Evolutionary conservation across 1,284 basidiomycete genomes (phyloP), one percentile per base, ranked within the genome.

Genomic region (Puccinia brachypodii): DNA sequence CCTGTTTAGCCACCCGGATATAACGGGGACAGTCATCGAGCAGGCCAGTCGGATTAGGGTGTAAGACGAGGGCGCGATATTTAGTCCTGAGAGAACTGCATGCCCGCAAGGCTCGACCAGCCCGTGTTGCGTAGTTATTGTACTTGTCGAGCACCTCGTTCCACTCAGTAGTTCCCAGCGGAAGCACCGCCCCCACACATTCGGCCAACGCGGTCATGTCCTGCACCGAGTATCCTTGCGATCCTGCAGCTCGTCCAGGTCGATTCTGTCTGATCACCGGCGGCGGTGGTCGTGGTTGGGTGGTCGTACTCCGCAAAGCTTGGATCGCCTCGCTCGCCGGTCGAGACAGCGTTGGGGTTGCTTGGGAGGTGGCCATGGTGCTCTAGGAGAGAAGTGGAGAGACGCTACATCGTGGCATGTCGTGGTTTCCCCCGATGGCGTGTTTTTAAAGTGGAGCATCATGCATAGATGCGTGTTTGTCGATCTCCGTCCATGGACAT

Each of bases 91-190:
- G 62, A 22, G 62, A 66, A 31, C n/a, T 33, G 36, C 19, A 66
- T 40, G 33, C 36, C 19, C 62, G 62, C 2, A 40, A 38, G 8
- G 62, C 62, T 2, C 62, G 62, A 7, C 62, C 62, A 31, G 62
- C 11, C 2, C 19, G 31, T 8, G 19, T 3, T 1, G 62, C 62
- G 25, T 66, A 66, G 16, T 13, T 31, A 38, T 66, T 66, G 62
- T 66, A 66, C 62, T n/a, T 38, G 36, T 38, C 19, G 36, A 38
- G 36, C 8, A 66, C 62, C 36, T 38, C 13, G 62, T 66, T 66
- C 62, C 62, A 66, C 28, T 68, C 64, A 0, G 64, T 68, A 38
- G 64, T 68, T 25, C 64, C 64, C 3, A 68, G 64, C 40, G 64
- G 64, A n/a, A 68, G 64, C 7, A 68, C 40, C 64, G 19, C 40